Base-by-base conservation (phyloP, 2,329 filamentous ascomycete genomes). In the Shiraia sp. region DNA sequence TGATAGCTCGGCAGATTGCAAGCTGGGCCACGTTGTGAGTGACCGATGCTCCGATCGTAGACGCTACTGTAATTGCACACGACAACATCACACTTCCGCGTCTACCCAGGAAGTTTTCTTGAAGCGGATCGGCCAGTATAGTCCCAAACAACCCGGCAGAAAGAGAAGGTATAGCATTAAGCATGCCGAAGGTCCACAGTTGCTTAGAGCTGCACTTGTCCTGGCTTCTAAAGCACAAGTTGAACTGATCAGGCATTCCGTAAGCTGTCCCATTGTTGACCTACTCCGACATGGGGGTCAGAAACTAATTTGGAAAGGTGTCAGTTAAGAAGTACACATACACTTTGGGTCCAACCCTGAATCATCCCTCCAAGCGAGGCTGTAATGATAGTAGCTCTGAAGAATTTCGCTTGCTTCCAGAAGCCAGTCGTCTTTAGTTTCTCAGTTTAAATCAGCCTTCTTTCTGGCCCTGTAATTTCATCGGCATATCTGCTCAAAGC, bases 341-440 rank as follows among this genome's bases (percentile, higher is more conserved):
- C 38, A 16, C 46, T 51, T 34, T 56, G 53, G 3, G 53, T 57
- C 53, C 53, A 57, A 2, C 53, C 53, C 24, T 57, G 53, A 12
- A 57, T 51, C 46, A 55, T 51, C 3, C 46, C 53, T 10, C 34
- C 51, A 10, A 57, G 45, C 17, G 47, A 51, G 5, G 53, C 53
- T 6, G 53, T 57, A 9, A 57, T 55, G 19, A 57, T 48, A 10
- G 53, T 57, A 5, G 53, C 49, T 8, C 41, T 40, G 17, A 57
- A 55, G 39, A 57, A 57, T n/a, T 57, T 57, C 12, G 53, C 53
- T 29, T 57, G 53, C 26, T 49, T 45, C 53, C 53, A 57, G 17
- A 57, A 57, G 2, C 53, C 53, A 15, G 47, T 49, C 2, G 32
- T 24, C n/a, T 44, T 36, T 6, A 51, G 40, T 14, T 47, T 45